phyloP scores from a whole-genome alignment of 139 green algal species.

The Micractinium sp. region DNA sequence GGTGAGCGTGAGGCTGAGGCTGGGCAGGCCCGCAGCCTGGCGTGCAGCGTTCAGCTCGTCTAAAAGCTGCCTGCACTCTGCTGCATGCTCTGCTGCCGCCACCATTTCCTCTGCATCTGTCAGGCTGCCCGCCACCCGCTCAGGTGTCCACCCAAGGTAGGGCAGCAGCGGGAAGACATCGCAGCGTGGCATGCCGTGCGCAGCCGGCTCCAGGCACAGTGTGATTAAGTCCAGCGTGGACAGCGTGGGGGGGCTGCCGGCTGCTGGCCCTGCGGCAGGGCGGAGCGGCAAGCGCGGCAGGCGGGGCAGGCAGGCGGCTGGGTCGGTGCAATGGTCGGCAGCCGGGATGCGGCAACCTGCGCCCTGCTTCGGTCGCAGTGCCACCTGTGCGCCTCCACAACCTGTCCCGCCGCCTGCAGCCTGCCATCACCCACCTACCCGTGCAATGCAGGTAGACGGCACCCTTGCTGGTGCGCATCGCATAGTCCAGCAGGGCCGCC shows the following conservation, averaged over 20 bases:
- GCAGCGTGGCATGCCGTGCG: background rate
- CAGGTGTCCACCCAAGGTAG: slow-evolving; percentile 21
- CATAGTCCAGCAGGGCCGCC: slow-evolving; percentile 13
- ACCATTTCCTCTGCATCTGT: slow-evolving; percentile 24
- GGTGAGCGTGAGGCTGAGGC: slow-evolving; percentile 23
- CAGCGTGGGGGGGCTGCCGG: background rate
- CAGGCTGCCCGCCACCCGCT: slow-evolving; percentile 18
- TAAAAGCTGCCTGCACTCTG: slow-evolving; percentile 2
- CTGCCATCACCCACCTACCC: background rate
- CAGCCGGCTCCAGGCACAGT: slow-evolving; percentile 21
- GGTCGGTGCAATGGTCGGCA: background rate
- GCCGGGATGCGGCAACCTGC: background rate
- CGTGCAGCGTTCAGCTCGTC: slow-evolving; percentile 29
- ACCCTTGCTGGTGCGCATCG: background rate
- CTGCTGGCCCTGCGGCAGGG: slow-evolving; percentile 11
- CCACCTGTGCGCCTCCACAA: no score
- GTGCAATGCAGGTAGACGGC: slow-evolving; percentile 13
- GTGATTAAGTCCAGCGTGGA: slow-evolving; percentile 34
- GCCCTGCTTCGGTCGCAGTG: background rate
- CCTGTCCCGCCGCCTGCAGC: background rate
- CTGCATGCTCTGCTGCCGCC: slow-evolving; percentile 20
- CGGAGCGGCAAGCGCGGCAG: background rate
- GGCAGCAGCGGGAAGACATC: slow-evolving; percentile 39
- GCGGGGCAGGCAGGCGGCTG: background rate
- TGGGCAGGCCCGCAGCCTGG: background rate